Percentiles rank a stretch among this genome's conserved stretches.
phyloP scores from a whole-genome alignment of 2,329 filamentous ascomycete species.

The Aspergillus novoparasiticus region DNA sequence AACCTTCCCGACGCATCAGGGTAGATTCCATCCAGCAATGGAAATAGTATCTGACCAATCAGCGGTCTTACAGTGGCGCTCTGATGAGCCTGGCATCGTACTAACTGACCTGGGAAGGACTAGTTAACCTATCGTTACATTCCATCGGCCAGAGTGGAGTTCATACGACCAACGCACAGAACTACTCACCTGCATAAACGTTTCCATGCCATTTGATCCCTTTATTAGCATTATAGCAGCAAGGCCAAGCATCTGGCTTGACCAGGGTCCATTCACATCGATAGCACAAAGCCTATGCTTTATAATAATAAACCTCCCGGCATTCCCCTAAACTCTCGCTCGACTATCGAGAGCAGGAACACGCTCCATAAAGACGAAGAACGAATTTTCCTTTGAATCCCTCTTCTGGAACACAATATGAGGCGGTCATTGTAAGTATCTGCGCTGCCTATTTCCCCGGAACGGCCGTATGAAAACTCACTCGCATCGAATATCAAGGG shows the following conservation, averaged over 20 bases:
- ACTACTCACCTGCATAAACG: not conserved
- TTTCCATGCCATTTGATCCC: not conserved
- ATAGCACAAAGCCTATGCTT: not conserved
- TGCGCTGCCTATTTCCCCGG: not conserved
- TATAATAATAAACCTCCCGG: not conserved
- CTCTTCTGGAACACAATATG: not conserved
- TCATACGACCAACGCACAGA: not conserved
- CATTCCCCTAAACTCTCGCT: not conserved
- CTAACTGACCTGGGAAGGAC: not conserved
- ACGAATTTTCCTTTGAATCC: not conserved
- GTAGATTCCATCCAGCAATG: not conserved
- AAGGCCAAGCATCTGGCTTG: not conserved
- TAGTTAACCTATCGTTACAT: not conserved
- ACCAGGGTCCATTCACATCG: too few species aligned
- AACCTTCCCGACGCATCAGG: not conserved
- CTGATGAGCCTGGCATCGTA: not conserved
- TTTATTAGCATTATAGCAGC: not conserved
- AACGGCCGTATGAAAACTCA: not conserved
- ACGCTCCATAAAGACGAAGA: too few species aligned
- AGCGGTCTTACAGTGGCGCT: not conserved
- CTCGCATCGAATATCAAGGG: not conserved
- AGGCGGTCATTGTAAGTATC: not conserved
- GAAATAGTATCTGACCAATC: not conserved
- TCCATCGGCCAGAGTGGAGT: not conserved
- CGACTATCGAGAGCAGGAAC: not conserved